Base-by-base conservation (phyloP, 139 green algal species). In the Monoraphidium neglectum region DNA sequence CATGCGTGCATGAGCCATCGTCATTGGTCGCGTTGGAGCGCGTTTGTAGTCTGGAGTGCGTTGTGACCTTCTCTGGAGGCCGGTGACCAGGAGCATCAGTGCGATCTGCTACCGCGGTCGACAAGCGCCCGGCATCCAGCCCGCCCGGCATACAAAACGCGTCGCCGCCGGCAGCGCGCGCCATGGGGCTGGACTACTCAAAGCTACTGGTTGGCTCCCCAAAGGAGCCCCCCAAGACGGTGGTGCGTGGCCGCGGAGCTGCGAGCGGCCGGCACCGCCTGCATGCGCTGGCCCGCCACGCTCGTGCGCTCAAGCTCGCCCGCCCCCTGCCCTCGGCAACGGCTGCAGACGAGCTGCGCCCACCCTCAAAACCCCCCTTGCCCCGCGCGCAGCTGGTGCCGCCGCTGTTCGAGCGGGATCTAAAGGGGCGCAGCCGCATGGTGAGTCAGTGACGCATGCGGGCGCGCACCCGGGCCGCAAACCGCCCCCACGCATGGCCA, bases 351-450 rank as follows among this genome's bases (percentile, higher is more conserved):
- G 54, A 10, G 24, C 12, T 15, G 47, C 47, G 12, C 47, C 12
- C 47, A 56, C 13, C 47, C 47, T 24, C 12, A 12, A 15, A 12
- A 56, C 47, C 47, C 47, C 21, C 12, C 21, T 16, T n/a, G 21
- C 21, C 12, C 54, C 54, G 24, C 54, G 13, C 54, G 54, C 54
- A 30, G 54, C 54, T 33, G 54, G 54, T 61, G 28, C 79, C 79
- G 10, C 79, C 74, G 1, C 53, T 81, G 54, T 81, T 84, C 57
- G 79, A 84, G 53, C 53, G 79, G 0, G 79, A 84, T 33, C 64
- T 81, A 37, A 80, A 81, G 33, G 65, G 37, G 21, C 40, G 66
- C 46, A 61, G 32, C 24, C 75, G 87, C 37, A 87, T 92, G 78
- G 83, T 51, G 43, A 8, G 43, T 8, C 43, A 12, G 8, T 8